A percentile compares a stretch with the other conserved stretches of the same genome.
phyloP scores from a whole-genome alignment of 768 basidiomycete genomes.

The Floccularia luteovirens region DNA sequence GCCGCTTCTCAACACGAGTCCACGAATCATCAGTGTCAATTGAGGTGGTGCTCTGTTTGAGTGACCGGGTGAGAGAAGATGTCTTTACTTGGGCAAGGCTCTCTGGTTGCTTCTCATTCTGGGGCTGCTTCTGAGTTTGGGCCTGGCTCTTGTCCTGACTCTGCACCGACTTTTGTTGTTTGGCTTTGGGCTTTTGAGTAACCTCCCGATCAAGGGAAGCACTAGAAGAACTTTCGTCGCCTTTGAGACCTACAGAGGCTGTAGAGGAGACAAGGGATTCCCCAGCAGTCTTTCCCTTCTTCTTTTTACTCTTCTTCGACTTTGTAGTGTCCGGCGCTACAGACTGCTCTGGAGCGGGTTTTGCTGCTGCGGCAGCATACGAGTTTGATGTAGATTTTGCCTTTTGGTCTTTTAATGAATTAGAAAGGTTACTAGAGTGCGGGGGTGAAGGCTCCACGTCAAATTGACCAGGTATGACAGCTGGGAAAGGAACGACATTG shows the following conservation, averaged over 20 bases:
- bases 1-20: slow-evolving; percentile 61
- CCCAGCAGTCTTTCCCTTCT: slow-evolving; percentile 30
- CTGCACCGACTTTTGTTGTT: neutral
- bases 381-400: no score
- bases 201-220: slow-evolving; percentile 7
- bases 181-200: neutral
- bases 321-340: slow-evolving; percentile 9
- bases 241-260: slow-evolving; percentile 1
- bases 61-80: slow-evolving; percentile 10
- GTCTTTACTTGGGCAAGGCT: slow-evolving; percentile 12
- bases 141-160: slow-evolving; percentile 5
- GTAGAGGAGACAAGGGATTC: neutral
- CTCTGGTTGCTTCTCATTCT: slow-evolving; percentile 5
- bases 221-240: no score
- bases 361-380: slow-evolving; percentile 1
- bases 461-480: slow-evolving; percentile 39
- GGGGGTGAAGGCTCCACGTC: slow-evolving; percentile 15
- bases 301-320: slow-evolving; percentile 31
- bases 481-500: slow-evolving; percentile 22
- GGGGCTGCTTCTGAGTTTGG: slow-evolving; percentile 1
- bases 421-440: no score
- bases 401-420: no score
- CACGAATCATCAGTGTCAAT: slow-evolving; percentile 56
- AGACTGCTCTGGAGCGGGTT: slow-evolving; percentile 6
- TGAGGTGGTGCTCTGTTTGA: slow-evolving; percentile 25